These are phyloP conservation scores for Pezicula neosporulosa DNA, from an alignment of 2,329 filamentous ascomycete genomes.

Conservation along the genomic window DNA sequence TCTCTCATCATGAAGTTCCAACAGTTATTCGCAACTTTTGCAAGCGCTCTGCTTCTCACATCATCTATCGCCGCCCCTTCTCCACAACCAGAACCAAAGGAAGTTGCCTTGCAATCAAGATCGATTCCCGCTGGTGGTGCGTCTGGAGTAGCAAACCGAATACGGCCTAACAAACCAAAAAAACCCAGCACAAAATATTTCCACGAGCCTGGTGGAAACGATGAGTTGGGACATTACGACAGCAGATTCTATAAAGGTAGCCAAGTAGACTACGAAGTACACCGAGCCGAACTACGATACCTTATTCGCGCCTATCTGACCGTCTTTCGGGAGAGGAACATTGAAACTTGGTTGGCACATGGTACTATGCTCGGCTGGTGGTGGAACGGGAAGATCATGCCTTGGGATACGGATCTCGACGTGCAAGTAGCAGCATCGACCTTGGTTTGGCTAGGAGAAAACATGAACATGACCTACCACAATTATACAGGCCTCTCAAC, in stretches of 20 bases:
- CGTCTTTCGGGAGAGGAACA: constrained; percentile 57
- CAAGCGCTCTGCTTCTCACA: constrained; percentile 10
- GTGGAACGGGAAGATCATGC: constrained; percentile 78
- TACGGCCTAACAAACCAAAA: no score
- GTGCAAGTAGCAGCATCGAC: constrained; percentile 71
- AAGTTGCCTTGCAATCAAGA: no score
- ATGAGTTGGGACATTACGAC: constrained; percentile 71
- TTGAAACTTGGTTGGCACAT: constrained; percentile 86
- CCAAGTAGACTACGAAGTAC: constrained; percentile 62
- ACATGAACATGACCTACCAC: constrained; percentile 63
- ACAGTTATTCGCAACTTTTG: constrained; percentile 4
- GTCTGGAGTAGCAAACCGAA: no score
- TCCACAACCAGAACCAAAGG: background rate
- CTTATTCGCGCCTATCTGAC: constrained; percentile 73
- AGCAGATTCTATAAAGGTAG: constrained; percentile 60
- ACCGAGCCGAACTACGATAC: constrained; percentile 62
- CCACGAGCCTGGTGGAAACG: constrained; percentile 54
- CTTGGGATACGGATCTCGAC: constrained; percentile 84
- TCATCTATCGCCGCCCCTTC: background rate
- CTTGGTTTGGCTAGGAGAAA: constrained; percentile 58
- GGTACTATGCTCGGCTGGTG: constrained; percentile 84
- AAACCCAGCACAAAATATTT: constrained; percentile 23
- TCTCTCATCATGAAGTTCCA: constrained; percentile 11
- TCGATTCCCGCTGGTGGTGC: no score
- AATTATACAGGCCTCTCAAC: constrained; percentile 35